These are phyloP conservation scores for Naganishia randhawae DNA, from an alignment of 768 basidiomycete genomes.

Conservation along the genomic window DNA sequence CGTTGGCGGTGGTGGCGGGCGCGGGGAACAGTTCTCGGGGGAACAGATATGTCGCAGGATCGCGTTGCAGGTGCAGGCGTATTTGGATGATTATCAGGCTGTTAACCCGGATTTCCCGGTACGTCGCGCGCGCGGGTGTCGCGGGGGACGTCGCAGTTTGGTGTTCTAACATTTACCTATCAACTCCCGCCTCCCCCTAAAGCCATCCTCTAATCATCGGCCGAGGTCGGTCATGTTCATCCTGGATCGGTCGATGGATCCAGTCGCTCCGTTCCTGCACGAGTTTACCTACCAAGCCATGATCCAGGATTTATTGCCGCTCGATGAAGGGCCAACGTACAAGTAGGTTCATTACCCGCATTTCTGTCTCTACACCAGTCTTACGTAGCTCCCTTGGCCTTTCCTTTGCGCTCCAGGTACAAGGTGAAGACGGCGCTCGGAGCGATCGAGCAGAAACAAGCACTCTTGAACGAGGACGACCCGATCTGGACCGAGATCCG, in stretches of 20 bases:
- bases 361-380: constrained; percentile 4
- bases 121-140: too few relatives aligned
- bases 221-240: constrained; percentile 79
- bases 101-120: constrained; percentile 83
- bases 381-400: not conserved
- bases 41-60: constrained; percentile 77
- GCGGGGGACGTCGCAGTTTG: constrained; percentile 10
- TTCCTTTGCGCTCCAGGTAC: constrained; percentile 58
- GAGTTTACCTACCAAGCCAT: constrained; percentile 99
- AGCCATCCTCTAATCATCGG: constrained; percentile 46
- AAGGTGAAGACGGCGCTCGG: constrained; percentile 86
- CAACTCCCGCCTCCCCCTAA: not conserved
- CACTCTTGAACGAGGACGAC: constrained; percentile 79
- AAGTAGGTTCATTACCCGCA: constrained; percentile 60
- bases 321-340: constrained; percentile 80
- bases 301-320: constrained; percentile 87
- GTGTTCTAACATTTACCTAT: not conserved
- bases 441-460: constrained; percentile 79
- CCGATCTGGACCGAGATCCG: constrained; percentile 86
- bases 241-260: constrained; percentile 95
- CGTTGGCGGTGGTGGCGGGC: constrained; percentile 16
- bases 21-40: constrained; percentile 56
- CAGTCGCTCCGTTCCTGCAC: constrained; percentile 81
- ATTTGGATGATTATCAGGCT: constrained; percentile 81
- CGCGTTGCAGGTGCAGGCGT: constrained; percentile 76